These are phyloP conservation scores for Malus hybrid DNA, from an alignment of 331 rosid species.

Conservation along the genomic window DNA sequence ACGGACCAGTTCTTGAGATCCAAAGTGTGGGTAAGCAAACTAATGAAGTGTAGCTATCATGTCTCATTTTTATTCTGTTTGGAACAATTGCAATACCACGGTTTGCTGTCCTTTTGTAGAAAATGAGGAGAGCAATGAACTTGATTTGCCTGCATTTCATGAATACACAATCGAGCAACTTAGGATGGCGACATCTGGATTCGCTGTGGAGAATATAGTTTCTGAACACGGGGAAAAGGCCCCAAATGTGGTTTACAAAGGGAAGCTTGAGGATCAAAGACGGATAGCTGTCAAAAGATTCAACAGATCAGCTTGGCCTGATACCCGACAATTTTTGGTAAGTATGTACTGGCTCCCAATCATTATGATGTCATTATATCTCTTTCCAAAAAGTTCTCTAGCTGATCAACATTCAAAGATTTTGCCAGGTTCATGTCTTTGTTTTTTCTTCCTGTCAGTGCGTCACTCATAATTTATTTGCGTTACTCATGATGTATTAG, in stretches of 20 bases:
- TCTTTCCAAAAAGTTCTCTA: not conserved
- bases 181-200: slow-evolving; percentile 73
- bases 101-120: slow-evolving; percentile 35
- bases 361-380: not conserved
- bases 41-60: slow-evolving; percentile 1
- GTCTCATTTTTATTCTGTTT: slow-evolving; percentile 3
- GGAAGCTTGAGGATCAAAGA: slow-evolving; percentile 70
- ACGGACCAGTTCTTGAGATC: slow-evolving; percentile 40
- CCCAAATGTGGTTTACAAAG: slow-evolving; percentile 85
- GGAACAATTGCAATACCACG: slow-evolving; percentile 15
- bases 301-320: slow-evolving; percentile 94
- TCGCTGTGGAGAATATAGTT: slow-evolving; percentile 76
- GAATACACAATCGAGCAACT: slow-evolving; percentile 77
- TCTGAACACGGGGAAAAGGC: slow-evolving; percentile 97
- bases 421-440: not conserved
- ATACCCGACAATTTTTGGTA: slow-evolving; percentile 75
- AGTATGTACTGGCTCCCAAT: not conserved
- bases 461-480: not conserved
- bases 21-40: slow-evolving; percentile 39
- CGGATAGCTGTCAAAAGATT: slow-evolving; percentile 86
- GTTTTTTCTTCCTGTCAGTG: not conserved
- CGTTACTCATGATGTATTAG: not conserved
- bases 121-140: slow-evolving; percentile 47
- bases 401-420: not conserved
- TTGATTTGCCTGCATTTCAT: slow-evolving; percentile 52